A percentile compares a stretch with the other conserved stretches of the same genome.
phyloP scores from a whole-genome alignment of 75 land plant genomes.

The Isoetes taiwanensis region DNA sequence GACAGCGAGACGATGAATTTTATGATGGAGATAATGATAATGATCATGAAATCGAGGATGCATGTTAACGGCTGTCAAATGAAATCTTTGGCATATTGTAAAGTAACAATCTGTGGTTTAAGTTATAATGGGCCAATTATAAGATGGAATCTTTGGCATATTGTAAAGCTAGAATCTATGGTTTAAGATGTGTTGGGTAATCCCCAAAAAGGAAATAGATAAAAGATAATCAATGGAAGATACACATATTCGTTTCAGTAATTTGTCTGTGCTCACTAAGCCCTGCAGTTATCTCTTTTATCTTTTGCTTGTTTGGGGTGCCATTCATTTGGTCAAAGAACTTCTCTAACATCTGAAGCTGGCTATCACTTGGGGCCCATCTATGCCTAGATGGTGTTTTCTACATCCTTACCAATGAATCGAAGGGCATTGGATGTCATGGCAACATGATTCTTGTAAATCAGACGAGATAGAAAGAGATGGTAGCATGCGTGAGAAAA shows the following conservation, averaged over 20 bases:
- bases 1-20: constrained; percentile 98
- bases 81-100: too few species aligned
- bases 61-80: too few species aligned
- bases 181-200: too few species aligned
- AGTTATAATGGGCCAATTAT: too few species aligned
- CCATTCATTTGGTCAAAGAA: constrained; percentile 27
- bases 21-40: constrained; percentile 89
- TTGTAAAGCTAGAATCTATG: too few species aligned
- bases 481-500: too few species aligned
- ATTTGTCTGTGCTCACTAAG: constrained; percentile 36
- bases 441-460: constrained; percentile 8
- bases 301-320: constrained; percentile 35
- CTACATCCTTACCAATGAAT: constrained; percentile 18
- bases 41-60: constrained; percentile 71
- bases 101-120: too few species aligned
- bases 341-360: constrained; percentile 37
- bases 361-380: constrained; percentile 36
- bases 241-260: constrained; percentile 37
- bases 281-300: constrained; percentile 35
- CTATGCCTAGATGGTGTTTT: constrained; percentile 31
- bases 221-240: too few species aligned
- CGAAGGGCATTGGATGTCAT: constrained; percentile 9
- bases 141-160: too few species aligned
- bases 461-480: too few species aligned
- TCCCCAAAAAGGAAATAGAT: too few species aligned